Base-by-base conservation (phyloP, 345 rosid genomes). In the Eutrema japonicum region DNA sequence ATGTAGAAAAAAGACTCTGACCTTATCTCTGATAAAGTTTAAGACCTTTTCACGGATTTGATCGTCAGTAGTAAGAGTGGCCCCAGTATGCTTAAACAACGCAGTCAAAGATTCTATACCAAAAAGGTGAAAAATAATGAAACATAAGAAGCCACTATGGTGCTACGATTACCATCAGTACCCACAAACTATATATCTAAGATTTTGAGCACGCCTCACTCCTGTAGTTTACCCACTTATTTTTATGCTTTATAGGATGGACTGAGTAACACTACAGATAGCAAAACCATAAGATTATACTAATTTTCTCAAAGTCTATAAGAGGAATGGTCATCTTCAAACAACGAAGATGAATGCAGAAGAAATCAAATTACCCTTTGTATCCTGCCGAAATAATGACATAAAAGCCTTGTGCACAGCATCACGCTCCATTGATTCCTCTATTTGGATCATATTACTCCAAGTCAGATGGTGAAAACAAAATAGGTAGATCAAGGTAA, bases 401-500 rank as follows among this genome's bases (percentile, higher is more conserved):
- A 93, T 86, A 46, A 90, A 89, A 32, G 98, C 97, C 82, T 91
- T 90, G 74, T 86, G 93, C 61, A 89, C 97, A 57, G 97, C 98
- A 86, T 93, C 97, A 45, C 93, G 88, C 84, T 87, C 97, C 61
- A 93, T 92, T 43, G 79, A 47, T 66, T 51, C 33, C 55, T 51
- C 55, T 10, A 10, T 22, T 26, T 8, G n/a, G 8, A 38, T 59
- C 48, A 59, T 10, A 22, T 38, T 10, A 59, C 14, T 18, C 47
- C 3, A 3, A 57, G 65, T 40, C 18, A 60, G 35, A 60, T 12
- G 11, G 18, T 22, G 48, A 41, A 37, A n/a, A 51, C 47, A 60
- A 2, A 58, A 48, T 16, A 33, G 13, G 18, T 27, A 16, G 22
- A 41, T 26, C 26, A 27, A 29, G 38, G 6, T 26, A 10, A 10